Evolutionary conservation across 1,284 basidiomycete species (phyloP), one percentile per base, ranked within the genome.

Genomic region (Uromyces viciae-fabae): DNA sequence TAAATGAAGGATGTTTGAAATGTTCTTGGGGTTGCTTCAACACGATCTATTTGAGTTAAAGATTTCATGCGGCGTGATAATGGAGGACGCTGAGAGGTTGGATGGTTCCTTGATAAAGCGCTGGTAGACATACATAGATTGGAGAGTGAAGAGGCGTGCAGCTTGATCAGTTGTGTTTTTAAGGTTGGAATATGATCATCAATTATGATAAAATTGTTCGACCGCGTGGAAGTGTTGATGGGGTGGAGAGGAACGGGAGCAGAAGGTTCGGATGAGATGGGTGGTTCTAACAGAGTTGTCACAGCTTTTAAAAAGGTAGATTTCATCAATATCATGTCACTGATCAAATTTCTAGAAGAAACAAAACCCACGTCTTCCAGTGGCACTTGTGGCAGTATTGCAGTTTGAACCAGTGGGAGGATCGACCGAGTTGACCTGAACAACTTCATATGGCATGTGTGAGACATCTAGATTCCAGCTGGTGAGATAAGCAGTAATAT

Each of bases 401-500:
- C 17, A 40, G 7, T 8, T 19, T 69, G 46, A 11, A 49, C 22
- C 11, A 22, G 46, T 22, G 11, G 11, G 46, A 49, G 46, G 22
- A 49, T 49, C 46, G 11, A 22, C 11, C 46, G 11, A 11, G 11
- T 49, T 11, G 11, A 22, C 11, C 22, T 49, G 46, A 11, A 11
- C 46, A 49, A 49, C 46, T 11, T 78, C 64, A 33, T 78, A 78
- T 17, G 75, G 75, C 75, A 94, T 89, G 86, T 94, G 93, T 74
- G 90, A 91, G 62, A 97, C 91, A 84, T 96, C 93, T 89, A 97
- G 89, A 22, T 94, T 94, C 94, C 95, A 97, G 3, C 92, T 90
- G n/a, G 92, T 93, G 79, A 97, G 89, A 86, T 95, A 95, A 83
- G 91, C 92, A 46, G 94, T 94, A 36, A 98, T 88, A 85, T 95